Evolutionary conservation across 768 basidiomycete genomes (phyloP), one percentile per base, ranked within the genome.

Genomic region (Suillus variegatus): DNA sequence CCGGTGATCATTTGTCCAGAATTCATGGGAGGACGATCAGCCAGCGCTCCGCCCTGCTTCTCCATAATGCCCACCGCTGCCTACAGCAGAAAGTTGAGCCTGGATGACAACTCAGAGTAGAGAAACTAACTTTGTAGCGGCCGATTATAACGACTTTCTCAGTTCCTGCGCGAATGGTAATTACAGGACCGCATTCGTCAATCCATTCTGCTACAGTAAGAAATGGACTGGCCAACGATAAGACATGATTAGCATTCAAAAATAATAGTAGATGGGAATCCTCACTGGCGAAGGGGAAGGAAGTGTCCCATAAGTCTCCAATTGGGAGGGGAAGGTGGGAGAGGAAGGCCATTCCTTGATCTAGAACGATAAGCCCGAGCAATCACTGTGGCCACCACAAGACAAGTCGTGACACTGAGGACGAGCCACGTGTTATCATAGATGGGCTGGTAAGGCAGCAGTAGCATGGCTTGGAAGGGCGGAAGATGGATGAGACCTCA

Each of bases 31-130:
- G 51, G 51, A 18, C 51, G 25, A 52, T 28, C 49, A 51, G 49
- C 49, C 8, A 68, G 73, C 1, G 74, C 67, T 1, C 82, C 82
- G 0, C 85, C 85, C 67, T 86, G 83, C 64, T 82, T 82, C 72
- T 87, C 85, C 84, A 87, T 83, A 61, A 87, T 81, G 6, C 86
- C 84, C 1, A 85, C 77, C 13, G 38, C 63, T 3, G 28, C 56
- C 63, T 64, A n/a, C 16, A 3, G 35, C 32, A 2, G 20, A 8
- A 8, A 49, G 16, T 28, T 52, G 16, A 52, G 25, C 5, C 51
- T 28, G 16, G 14, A 52, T 52, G 4, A 28, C 9, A 9, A 8
- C 7, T 14, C 9, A 18, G 14, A 8, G 4, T 28, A 6, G 14
- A 28, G 28, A 16, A 16, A 28, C 51, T 28, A 14, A 28, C 25